Conservation (phyloP, 441 rosid genomes). For the Theobroma grandiflorum region DNA sequence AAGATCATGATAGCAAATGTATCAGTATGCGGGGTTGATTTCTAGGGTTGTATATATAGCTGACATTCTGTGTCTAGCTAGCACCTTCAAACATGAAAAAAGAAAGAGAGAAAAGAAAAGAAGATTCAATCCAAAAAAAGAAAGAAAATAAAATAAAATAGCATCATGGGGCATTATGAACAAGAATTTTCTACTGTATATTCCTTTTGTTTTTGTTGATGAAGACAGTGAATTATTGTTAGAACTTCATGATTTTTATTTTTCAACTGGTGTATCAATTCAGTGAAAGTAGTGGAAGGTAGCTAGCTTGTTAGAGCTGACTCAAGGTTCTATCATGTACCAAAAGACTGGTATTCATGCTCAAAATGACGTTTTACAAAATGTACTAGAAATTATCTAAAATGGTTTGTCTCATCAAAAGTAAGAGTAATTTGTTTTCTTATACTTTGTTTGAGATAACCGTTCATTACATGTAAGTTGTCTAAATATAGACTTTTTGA, state of each 20-base stretch:
- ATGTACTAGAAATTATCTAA: background rate
- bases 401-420: background rate
- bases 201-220: background rate
- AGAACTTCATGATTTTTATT: background rate
- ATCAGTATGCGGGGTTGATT: constrained; percentile 7
- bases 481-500: background rate
- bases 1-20: constrained; percentile 11
- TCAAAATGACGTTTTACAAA: background rate
- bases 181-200: background rate
- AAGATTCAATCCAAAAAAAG: no score
- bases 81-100: background rate
- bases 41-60: background rate
- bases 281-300: background rate
- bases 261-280: background rate
- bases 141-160: no score
- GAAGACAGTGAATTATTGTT: background rate
- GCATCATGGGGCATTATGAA: background rate
- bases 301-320: background rate
- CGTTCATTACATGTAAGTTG: background rate
- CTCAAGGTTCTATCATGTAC: background rate
- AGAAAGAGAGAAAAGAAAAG: background rate
- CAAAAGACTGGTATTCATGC: background rate
- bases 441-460: background rate
- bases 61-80: background rate
- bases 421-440: background rate